phyloP scores from a whole-genome alignment of 2,329 filamentous ascomycete species.

The Trichoderma citrinoviride region DNA sequence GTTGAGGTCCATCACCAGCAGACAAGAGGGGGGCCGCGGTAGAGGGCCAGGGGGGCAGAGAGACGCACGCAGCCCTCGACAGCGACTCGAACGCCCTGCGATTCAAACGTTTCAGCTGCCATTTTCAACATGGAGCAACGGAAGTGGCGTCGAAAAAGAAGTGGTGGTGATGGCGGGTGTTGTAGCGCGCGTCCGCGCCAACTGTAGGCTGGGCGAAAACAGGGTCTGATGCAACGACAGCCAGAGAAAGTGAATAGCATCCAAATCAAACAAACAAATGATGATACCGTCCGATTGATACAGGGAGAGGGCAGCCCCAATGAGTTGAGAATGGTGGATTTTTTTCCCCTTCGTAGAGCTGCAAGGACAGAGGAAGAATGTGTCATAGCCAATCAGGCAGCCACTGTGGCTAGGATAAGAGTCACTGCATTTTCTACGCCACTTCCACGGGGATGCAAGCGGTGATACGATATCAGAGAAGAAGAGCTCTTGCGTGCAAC shows the following conservation, averaged over 20 bases:
- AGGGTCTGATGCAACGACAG: neutral
- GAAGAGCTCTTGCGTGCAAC: no score
- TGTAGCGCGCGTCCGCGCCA: slow-evolving; percentile 5
- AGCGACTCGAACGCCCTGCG: slow-evolving; percentile 66
- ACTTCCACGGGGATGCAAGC: neutral
- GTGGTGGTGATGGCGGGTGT: neutral
- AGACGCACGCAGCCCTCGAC: slow-evolving; percentile 79
- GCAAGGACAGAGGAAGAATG: neutral
- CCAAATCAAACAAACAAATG: no score
- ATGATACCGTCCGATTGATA: neutral
- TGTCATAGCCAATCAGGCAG: neutral
- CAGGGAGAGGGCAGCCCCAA: neutral
- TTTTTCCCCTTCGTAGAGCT: neutral
- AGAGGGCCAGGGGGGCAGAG: neutral
- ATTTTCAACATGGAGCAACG: slow-evolving; percentile 26
- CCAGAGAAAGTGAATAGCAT: neutral
- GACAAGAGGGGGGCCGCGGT: neutral
- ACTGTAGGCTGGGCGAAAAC: neutral
- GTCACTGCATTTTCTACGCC: neutral
- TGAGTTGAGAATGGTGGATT: neutral
- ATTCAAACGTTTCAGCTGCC: slow-evolving; percentile 35
- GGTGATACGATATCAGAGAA: no score
- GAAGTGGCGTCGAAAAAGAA: neutral
- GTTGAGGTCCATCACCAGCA: neutral
- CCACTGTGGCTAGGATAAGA: neutral